Conservation (phyloP, 768 basidiomycete genomes). For the Suillus paluster region DNA sequence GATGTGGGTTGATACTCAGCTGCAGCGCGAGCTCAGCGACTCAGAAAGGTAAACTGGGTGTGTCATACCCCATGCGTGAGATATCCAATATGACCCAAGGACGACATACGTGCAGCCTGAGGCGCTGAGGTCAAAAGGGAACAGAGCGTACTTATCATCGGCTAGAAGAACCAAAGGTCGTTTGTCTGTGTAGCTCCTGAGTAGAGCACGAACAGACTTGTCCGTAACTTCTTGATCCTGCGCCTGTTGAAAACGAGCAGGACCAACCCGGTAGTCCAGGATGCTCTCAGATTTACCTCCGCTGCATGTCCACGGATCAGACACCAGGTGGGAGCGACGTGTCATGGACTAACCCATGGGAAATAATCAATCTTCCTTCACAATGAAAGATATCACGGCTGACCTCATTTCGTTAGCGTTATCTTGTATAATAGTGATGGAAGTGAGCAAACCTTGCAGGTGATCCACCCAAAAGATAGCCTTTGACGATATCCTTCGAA, state of each 20-base stretch:
- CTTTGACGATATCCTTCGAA: conserved; percentile 60
- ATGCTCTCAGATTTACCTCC: conserved; percentile 73
- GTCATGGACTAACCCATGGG: conserved; percentile 67
- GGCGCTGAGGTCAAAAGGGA: conserved; percentile 68
- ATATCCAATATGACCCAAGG: conserved; percentile 67
- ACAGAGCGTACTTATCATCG: conserved; percentile 73
- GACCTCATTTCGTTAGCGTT: background rate
- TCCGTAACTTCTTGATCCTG: conserved; percentile 72
- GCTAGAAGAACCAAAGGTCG: conserved; percentile 72
- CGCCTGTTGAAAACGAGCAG: conserved; percentile 45
- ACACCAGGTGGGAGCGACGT: background rate
- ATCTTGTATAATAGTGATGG: background rate
- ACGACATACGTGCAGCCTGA: conserved; percentile 56
- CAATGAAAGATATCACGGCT: conserved; percentile 75
- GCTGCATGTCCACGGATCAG: conserved; percentile 36
- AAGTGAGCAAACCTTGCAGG: conserved; percentile 56
- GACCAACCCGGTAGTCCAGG: conserved; percentile 45
- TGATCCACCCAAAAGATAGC: conserved; percentile 78
- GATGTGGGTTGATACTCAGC: conserved; percentile 65
- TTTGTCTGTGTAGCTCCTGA: conserved; percentile 55
- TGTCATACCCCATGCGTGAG: conserved; percentile 53
- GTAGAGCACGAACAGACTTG: conserved; percentile 70
- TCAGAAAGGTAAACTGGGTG: conserved; percentile 4
- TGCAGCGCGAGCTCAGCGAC: conserved; percentile 22
- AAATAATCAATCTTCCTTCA: conserved; percentile 73